Base-by-base conservation (phyloP, 306 rosid genomes). In the Citrullus colocynthis region DNA sequence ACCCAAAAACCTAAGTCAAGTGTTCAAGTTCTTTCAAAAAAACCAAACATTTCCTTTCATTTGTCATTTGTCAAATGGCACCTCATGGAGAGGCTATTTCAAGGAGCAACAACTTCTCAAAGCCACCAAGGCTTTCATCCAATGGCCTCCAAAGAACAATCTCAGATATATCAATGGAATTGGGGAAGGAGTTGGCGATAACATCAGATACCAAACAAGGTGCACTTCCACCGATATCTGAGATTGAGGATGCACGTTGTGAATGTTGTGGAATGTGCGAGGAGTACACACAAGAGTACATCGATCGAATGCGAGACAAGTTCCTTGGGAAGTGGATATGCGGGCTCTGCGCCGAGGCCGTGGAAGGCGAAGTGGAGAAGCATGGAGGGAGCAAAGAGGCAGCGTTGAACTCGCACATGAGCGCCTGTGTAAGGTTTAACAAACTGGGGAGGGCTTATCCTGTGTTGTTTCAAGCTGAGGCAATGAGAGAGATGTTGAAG, bases 241-340 rank as follows among this genome's bases (percentile, higher is more conserved):
- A 96, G 83, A 93, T 89, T 0, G 96, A 85, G 80, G 86, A 96
- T 49, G 97, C 93, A 0, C 90, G 83, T 82, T 96, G 99, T 20
- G 99, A 96, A 85, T 96, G 99, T 21, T 96, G 99, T 55, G 98
- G 99, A 4, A 96, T 96, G 96, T 80, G 85, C 34, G 97, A 96
- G 83, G 99, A 96, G 90, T 92, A 92, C 88, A 96, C 99, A 17
- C 87, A 82, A 0, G 96, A 91, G 87, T 96, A 92, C 91, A 88
- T 92, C 6, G 93, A 85, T 6, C 84, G 85, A 1, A 88, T 89
- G 63, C 84, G 98, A 0, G 84, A 80, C 15, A 96, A 88, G 84
- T 89, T 85, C 85, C 30, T 61, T 0, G 98, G 99, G 63, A 92
- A 92, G 75, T 89, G 83, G 83, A 90, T 92, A 60, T 96, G 99